A percentile compares a stretch with the other conserved stretches of the same genome.
These are phyloP conservation scores for Lactifluus piperatus DNA, from an alignment of 768 basidiomycete species.

Conservation along the genomic window DNA sequence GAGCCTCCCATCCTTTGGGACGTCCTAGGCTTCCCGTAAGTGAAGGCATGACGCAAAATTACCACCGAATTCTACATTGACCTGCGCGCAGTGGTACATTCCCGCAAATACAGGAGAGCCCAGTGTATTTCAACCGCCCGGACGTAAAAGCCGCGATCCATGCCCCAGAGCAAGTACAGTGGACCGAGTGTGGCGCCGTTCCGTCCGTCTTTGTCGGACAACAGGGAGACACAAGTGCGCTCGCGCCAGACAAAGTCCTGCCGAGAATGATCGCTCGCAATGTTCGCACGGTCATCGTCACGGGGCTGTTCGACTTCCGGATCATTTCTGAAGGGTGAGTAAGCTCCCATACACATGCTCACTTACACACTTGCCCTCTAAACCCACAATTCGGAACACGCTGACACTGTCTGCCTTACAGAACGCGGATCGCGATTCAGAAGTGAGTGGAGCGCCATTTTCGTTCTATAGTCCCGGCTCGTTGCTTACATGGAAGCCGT, in stretches of 20 bases:
- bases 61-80: background rate
- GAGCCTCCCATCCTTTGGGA: constrained; percentile 18
- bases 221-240: constrained; percentile 6
- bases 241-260: background rate
- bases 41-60: background rate
- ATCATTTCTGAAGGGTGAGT: constrained; percentile 17
- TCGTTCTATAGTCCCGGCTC: background rate
- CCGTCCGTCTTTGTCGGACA: background rate
- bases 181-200: constrained; percentile 11
- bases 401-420: background rate
- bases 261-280: constrained; percentile 11
- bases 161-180: constrained; percentile 12
- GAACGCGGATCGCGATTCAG: constrained; percentile 14
- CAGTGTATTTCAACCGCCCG: constrained; percentile 18
- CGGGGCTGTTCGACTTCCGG: constrained; percentile 9
- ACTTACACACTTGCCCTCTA: background rate
- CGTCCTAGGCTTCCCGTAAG: constrained; percentile 19
- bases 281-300: constrained; percentile 7
- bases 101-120: constrained; percentile 12
- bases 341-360: too few species aligned
- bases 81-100: constrained; percentile 10
- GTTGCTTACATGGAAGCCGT: background rate
- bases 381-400: background rate
- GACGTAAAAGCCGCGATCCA: constrained; percentile 21
- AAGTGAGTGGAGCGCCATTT: constrained; percentile 7